phyloP scores from a whole-genome alignment of 768 basidiomycete species.

The Pulveroboletus sp. region DNA sequence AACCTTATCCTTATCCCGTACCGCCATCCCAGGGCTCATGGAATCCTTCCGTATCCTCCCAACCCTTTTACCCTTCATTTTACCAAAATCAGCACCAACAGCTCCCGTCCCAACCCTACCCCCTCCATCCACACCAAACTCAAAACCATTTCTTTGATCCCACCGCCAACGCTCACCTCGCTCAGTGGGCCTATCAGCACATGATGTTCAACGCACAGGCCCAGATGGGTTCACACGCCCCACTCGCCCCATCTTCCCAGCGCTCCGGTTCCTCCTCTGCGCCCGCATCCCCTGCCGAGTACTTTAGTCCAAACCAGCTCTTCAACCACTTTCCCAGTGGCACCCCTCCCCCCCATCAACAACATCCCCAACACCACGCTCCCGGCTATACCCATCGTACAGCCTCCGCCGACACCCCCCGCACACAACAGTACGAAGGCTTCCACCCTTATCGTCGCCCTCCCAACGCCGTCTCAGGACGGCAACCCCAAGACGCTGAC shows the following conservation, averaged over 20 bases:
- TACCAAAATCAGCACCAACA: constrained; percentile 69
- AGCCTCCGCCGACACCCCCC: constrained; percentile 25
- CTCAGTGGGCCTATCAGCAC: constrained; percentile 88
- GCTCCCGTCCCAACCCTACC: constrained; percentile 45
- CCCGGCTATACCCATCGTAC: constrained; percentile 38
- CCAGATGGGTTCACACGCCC: constrained; percentile 35
- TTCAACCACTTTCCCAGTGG: constrained; percentile 68
- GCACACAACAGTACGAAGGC: constrained; percentile 40
- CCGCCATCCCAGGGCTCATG: constrained; percentile 67
- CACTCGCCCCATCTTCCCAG: constrained; percentile 26
- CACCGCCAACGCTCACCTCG: constrained; percentile 66
- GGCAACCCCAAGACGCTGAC: constrained; percentile 34
- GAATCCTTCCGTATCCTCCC: constrained; percentile 61
- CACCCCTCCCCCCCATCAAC: constrained; percentile 60
- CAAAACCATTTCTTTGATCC: constrained; percentile 72
- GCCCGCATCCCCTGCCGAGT: constrained; percentile 43
- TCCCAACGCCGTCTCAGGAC: constrained; percentile 29
- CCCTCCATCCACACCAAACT: constrained; percentile 36
- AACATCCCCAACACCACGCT: constrained; percentile 28
- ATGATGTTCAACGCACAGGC: constrained; percentile 75
- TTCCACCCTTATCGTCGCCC: constrained; percentile 84
- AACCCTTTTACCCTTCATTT: constrained; percentile 74
- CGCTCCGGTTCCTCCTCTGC: constrained; percentile 38
- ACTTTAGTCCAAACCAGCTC: constrained; percentile 54
- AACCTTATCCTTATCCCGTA: constrained; percentile 62